Evolutionary conservation across 2,329 filamentous ascomycete genomes (phyloP), one percentile per base, ranked within the genome.

Genomic region (Huntiella omanensis): DNA sequence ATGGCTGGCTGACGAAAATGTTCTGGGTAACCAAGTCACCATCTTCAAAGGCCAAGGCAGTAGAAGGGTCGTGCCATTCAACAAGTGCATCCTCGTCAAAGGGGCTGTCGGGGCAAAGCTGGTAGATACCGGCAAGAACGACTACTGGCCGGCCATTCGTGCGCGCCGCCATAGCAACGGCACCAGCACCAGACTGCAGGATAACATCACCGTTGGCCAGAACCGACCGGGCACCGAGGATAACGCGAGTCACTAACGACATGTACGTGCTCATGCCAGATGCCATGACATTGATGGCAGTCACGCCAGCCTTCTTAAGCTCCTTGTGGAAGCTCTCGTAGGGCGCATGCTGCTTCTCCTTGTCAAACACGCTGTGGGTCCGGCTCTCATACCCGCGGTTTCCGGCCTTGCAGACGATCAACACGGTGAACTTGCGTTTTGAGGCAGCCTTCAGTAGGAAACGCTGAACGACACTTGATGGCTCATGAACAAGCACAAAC

Each of bases 241-340:
- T 83, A 51, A 98, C 88, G 65, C 95, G 95, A 68, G 88, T 92
- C 55, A 95, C 84, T 50, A 82, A 77, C 6, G 87, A 83, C 83
- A 98, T 96, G 56, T 96, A 83, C 1, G 87, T 86, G 64, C 87
- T 92, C 46, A 93, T 73, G 7, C 85, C 83, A 5, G 78, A 80
- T 60, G 93, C 87, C 38, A 84, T 77, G 47, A 96, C 78, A 50
- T 83, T 73, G 54, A 95, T 82, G 37, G 93, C 81, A 1, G 76
- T 80, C 47, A 92, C 82, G 19, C 87, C 87, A 33, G 79, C 75
- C 1, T 78, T 73, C 4, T 74, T 77, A 50, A 96, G 70, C 41
- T 85, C 78, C 61, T 91, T 93, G 40, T 77, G 74, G 62, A 95
- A 73, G 41, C 70, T 63, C 6, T 66, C 63, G 47, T 69, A 67